Evolutionary conservation across 805 yeast species (phyloP), one percentile per base, ranked within the genome.

Genomic region (Starmerella asiatica): DNA sequence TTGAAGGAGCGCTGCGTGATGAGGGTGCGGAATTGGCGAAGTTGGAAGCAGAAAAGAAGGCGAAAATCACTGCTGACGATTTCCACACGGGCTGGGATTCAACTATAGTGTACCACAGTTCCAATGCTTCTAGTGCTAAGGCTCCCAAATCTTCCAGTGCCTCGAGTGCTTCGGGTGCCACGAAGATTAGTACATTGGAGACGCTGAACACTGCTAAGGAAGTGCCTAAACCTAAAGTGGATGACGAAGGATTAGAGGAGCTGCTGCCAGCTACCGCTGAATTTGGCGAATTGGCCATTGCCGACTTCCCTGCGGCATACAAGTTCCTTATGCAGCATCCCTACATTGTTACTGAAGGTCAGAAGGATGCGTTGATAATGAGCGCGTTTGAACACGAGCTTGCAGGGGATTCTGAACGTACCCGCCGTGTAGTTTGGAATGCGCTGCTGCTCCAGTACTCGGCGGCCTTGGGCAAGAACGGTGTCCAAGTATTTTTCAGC

Each of bases 331-430:
- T 62, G 67, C 33, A 56, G 55, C 56, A 82, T 58, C 73, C 81
- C 29, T 66, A 70, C 42, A 81, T 91, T 42, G 73, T 86, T 36
- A 73, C 74, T 3, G 84, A 79, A 48, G 76, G 76, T 45, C 96
- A 91, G 56, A 84, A 86, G 55, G 97, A 91, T 58, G 83, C 94
- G 0, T 71, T 91, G 43, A 67, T 86, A 56, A 86, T 88, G 95
- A 77, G 78, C 17, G 93, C 96, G 0, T 91, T 91, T 58, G 93
- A 88, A 53, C 65, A 67, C 40, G 83, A 84, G 56, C 66, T 88
- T 45, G 73, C 69, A 12, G 79, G 75, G 17, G 69, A 83, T 35
- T 53, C 69, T 0, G 45, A 48, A 5, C 56, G 58, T 5, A 75
- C 94, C 8, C 69, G 68, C 44, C 78, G 73, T 44, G 71, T 75